A percentile compares a stretch with the other conserved stretches of the same genome.
These are phyloP conservation scores for Blastomyces emzantsi DNA, from an alignment of 2,329 filamentous ascomycete genomes.

Conservation along the genomic window DNA sequence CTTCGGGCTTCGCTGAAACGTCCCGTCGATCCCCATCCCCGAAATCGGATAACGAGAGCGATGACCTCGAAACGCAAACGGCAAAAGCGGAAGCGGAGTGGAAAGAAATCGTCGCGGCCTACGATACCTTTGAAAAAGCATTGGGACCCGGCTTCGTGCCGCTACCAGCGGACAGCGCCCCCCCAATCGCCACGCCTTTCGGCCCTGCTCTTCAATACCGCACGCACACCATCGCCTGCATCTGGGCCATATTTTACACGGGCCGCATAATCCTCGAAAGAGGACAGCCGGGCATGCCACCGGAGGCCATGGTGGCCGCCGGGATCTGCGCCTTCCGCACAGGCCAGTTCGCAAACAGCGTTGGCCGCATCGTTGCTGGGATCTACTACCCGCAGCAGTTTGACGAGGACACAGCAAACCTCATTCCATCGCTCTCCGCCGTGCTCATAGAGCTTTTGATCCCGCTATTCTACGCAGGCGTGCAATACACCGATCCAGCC, in stretches of 20 bases:
- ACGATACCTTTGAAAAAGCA: slow-evolving; percentile 42
- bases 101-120: slow-evolving; percentile 43
- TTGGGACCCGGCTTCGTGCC: slow-evolving; percentile 56
- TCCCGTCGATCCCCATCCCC: slow-evolving; percentile 21
- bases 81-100: slow-evolving; percentile 69
- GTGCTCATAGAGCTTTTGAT: slow-evolving; percentile 76
- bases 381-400: slow-evolving; percentile 40
- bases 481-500: slow-evolving; percentile 61
- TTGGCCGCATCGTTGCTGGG: slow-evolving; percentile 74
- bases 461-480: slow-evolving; percentile 74
- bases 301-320: slow-evolving; percentile 78
- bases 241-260: slow-evolving; percentile 85
- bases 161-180: slow-evolving; percentile 57
- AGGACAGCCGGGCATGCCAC: slow-evolving; percentile 81
- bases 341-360: slow-evolving; percentile 57
- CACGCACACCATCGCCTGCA: slow-evolving; percentile 74
- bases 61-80: slow-evolving; percentile 56
- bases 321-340: slow-evolving; percentile 68
- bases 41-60: slow-evolving; percentile 20
- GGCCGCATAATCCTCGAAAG: slow-evolving; percentile 73
- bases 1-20: slow-evolving; percentile 46
- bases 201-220: slow-evolving; percentile 72
- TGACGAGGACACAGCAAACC: slow-evolving; percentile 42
- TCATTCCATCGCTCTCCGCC: slow-evolving; percentile 70
- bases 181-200: slow-evolving; percentile 62